These are phyloP conservation scores for Podaxis carcinomalis DNA, from an alignment of 768 basidiomycete genomes.

Conservation along the genomic window DNA sequence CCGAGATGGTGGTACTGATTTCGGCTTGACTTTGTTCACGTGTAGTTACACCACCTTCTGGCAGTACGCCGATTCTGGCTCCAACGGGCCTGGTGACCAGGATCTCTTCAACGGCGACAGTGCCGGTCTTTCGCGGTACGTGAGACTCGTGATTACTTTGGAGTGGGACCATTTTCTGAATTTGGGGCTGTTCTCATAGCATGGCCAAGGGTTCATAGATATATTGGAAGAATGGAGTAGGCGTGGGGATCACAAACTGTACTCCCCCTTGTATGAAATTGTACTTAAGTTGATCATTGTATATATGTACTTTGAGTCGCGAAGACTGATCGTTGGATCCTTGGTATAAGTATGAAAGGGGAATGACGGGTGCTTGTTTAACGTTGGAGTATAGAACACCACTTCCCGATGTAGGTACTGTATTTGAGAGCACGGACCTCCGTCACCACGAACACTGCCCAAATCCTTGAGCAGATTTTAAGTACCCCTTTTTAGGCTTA, in stretches of 20 bases:
- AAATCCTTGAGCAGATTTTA: neutral
- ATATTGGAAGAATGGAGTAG: neutral
- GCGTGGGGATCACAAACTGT: neutral
- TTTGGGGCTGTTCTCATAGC: neutral
- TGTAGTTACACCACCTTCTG: constrained; percentile 39
- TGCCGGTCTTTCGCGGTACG: constrained; percentile 8
- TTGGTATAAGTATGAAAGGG: neutral
- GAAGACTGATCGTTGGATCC: neutral
- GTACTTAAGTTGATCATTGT: neutral
- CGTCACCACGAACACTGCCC: neutral
- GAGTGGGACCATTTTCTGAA: neutral
- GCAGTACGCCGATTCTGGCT: constrained; percentile 41
- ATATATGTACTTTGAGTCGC: neutral
- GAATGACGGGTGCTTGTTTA: neutral
- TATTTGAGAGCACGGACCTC: neutral
- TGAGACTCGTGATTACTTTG: neutral
- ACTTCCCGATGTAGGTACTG: neutral
- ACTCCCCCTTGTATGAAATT: neutral
- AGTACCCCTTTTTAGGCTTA: constrained; percentile 3
- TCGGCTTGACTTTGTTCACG: constrained; percentile 26
- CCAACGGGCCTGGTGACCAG: constrained; percentile 47
- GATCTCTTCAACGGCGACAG: constrained; percentile 50
- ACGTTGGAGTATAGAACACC: neutral
- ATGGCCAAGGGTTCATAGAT: constrained; percentile 3
- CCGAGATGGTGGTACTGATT: neutral